A percentile compares a stretch with the other conserved stretches of the same genome.
Evolutionary conservation across 2,329 filamentous ascomycete genomes (phyloP).

Genomic region (Colletotrichum somersetense): DNA sequence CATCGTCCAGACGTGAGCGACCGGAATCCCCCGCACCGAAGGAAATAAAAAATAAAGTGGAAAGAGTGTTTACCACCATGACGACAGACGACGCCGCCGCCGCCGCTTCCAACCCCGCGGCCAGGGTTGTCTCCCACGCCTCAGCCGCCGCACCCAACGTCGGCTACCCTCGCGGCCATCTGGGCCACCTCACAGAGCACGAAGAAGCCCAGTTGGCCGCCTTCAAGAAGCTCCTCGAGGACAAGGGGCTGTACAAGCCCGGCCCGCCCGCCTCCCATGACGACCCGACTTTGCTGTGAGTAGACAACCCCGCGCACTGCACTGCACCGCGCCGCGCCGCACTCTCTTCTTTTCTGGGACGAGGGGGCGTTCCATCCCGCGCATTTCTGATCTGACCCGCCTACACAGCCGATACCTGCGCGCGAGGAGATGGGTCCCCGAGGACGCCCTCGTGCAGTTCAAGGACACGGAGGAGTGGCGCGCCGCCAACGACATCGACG

Average conservation of each 20-base stretch:
- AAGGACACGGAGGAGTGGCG: constrained; percentile 91
- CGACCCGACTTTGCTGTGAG: constrained; percentile 79
- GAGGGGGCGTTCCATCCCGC: too few species aligned
- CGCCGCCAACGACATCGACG: constrained; percentile 80
- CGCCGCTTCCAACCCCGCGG: constrained; percentile 27
- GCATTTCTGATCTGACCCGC: too few species aligned
- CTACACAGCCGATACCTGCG: constrained; percentile 82
- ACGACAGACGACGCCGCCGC: constrained; percentile 30
- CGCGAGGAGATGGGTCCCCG: constrained; percentile 82
- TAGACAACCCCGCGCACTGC: constrained; percentile 39
- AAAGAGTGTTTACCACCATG: background rate
- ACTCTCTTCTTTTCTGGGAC: background rate
- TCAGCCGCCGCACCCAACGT: constrained; percentile 49
- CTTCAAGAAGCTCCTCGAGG: constrained; percentile 78
- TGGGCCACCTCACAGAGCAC: constrained; percentile 78
- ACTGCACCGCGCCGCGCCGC: too few species aligned
- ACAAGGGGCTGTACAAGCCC: constrained; percentile 73
- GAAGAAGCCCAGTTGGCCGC: constrained; percentile 76
- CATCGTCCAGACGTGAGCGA: background rate
- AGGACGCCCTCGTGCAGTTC: constrained; percentile 86
- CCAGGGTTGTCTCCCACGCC: constrained; percentile 32
- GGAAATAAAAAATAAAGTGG: background rate
- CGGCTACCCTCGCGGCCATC: constrained; percentile 81
- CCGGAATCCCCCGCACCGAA: background rate
- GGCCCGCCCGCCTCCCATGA: constrained; percentile 74